phyloP scores from a whole-genome alignment of 345 rosid species.

The Gossypium ekmanianum region DNA sequence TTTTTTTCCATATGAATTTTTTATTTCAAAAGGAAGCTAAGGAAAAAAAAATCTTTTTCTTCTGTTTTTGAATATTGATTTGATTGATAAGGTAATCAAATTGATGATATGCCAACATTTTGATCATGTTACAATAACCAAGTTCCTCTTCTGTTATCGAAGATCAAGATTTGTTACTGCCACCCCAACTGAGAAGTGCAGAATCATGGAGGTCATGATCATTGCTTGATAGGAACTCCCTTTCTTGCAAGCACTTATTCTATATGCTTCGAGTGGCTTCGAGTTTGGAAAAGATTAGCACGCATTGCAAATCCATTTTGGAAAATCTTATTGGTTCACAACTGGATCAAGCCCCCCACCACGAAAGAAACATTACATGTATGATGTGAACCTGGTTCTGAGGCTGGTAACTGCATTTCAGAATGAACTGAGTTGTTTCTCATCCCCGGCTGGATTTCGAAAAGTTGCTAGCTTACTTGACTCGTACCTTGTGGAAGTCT shows the following conservation, averaged over 20 bases:
- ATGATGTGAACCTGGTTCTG: slow-evolving; percentile 46
- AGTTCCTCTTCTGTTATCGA: slow-evolving; percentile 39
- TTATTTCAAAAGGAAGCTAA: too few relatives aligned
- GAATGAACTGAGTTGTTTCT: slow-evolving; percentile 3
- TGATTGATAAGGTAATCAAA: slow-evolving; percentile 28
- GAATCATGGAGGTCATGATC: slow-evolving; percentile 26
- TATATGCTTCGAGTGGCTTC: slow-evolving; percentile 29
- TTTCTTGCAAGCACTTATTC: slow-evolving; percentile 42
- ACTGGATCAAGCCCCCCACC: slow-evolving; percentile 48
- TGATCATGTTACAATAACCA: slow-evolving; percentile 31
- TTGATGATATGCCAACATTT: slow-evolving; percentile 31
- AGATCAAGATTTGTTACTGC: slow-evolving; percentile 27
- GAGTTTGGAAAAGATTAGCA: slow-evolving; percentile 24
- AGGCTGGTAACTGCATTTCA: slow-evolving; percentile 39
- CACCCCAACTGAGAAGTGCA: slow-evolving; percentile 25
- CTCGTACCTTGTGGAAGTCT: slow-evolving; percentile 48
- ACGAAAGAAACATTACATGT: slow-evolving; percentile 15
- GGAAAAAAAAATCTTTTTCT: slow-evolving; percentile 5
- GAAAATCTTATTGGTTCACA: slow-evolving; percentile 44
- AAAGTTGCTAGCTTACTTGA: slow-evolving; percentile 43
- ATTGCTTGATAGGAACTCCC: slow-evolving; percentile 27
- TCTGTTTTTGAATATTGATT: slow-evolving; percentile 29
- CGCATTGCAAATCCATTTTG: slow-evolving; percentile 18
- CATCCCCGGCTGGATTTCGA: slow-evolving; percentile 17
- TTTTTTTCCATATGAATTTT: too few relatives aligned